phyloP scores from a whole-genome alignment of 2,329 filamentous ascomycete genomes.

The Xylariaceae sp. region DNA sequence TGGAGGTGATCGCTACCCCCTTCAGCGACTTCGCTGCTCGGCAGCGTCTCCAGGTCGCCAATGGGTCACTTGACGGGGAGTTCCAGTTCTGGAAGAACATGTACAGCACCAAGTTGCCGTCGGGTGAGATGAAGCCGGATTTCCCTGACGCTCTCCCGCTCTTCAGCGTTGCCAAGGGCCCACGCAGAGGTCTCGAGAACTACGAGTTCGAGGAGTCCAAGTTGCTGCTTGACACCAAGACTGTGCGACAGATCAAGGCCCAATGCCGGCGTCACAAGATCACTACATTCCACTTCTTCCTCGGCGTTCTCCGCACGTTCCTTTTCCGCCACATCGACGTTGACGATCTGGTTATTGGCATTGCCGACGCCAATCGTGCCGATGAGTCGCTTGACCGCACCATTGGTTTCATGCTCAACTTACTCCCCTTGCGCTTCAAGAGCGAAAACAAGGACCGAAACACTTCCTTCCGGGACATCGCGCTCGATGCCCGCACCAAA shows the following conservation, averaged over 20 bases:
- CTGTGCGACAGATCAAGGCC: conserved; percentile 6
- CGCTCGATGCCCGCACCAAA: conserved; percentile 13
- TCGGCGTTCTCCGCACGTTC: conserved; percentile 31
- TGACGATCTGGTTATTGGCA: conserved; percentile 37
- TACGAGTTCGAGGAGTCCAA: conserved; percentile 6
- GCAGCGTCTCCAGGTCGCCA: conserved; percentile 5
- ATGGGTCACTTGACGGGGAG: conserved; percentile 3
- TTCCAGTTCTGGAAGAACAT: conserved; percentile 7
- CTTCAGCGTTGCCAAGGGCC: conserved; percentile 2
- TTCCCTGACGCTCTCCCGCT: conserved; percentile 4
- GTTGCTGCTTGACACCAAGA: conserved; percentile 2
- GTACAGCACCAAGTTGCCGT: conserved; percentile 1
- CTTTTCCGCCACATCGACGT: conserved; percentile 26
- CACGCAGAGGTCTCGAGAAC: conserved; percentile 3
- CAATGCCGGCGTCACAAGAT: conserved; percentile 17
- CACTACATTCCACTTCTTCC: conserved; percentile 40
- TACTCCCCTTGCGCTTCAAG: conserved; percentile 40
- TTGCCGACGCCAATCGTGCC: conserved; percentile 34
- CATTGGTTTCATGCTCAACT: conserved; percentile 45
- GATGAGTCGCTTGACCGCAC: conserved; percentile 28
- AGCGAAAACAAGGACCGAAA: conserved; percentile 7
- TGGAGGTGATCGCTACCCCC: background rate
- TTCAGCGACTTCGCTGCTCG: conserved; percentile 8
- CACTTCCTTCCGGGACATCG: conserved; percentile 2
- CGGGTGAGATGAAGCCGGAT: conserved; percentile 1